A percentile compares a stretch with the other conserved stretches of the same genome.
These are phyloP conservation scores for Talaromyces sp. DNA, from an alignment of 2,329 filamentous ascomycete genomes.

Conservation along the genomic window DNA sequence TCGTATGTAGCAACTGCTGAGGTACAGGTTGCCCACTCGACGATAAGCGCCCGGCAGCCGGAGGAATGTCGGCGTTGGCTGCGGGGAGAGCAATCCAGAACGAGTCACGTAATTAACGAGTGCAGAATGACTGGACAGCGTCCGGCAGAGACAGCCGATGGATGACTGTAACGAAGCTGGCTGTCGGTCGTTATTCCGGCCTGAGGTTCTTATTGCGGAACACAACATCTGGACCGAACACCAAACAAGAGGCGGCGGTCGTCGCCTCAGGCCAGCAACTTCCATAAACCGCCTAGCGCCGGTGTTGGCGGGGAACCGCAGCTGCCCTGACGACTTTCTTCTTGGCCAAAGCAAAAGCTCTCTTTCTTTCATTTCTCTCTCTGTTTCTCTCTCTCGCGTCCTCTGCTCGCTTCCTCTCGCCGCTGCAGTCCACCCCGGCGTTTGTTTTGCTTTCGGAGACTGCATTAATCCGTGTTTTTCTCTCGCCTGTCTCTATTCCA, in stretches of 20 bases:
- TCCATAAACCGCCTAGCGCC: slow-evolving; percentile 7
- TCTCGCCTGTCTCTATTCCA: background rate
- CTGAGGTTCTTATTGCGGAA: background rate
- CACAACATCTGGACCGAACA: background rate
- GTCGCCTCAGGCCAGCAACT: background rate
- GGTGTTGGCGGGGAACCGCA: slow-evolving; percentile 3
- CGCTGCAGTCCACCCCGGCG: background rate
- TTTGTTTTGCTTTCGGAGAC: background rate
- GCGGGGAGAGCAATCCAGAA: background rate
- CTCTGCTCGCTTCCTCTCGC: background rate
- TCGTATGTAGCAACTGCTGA: background rate
- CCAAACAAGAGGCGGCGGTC: background rate
- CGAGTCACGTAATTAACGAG: background rate
- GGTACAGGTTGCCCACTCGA: background rate
- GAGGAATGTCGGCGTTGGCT: background rate
- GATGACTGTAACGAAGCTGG: background rate
- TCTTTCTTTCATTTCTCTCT: background rate
- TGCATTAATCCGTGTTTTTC: background rate
- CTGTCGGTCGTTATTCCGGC: background rate
- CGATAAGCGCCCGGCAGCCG: slow-evolving; percentile 4
- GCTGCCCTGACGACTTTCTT: slow-evolving; percentile 1
- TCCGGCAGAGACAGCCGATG: background rate
- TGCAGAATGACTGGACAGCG: background rate
- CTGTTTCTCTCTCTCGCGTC: background rate
- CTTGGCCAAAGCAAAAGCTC: background rate